These are phyloP conservation scores for Alternaria incomplexa DNA, from an alignment of 2,329 filamentous ascomycete species.

Conservation along the genomic window DNA sequence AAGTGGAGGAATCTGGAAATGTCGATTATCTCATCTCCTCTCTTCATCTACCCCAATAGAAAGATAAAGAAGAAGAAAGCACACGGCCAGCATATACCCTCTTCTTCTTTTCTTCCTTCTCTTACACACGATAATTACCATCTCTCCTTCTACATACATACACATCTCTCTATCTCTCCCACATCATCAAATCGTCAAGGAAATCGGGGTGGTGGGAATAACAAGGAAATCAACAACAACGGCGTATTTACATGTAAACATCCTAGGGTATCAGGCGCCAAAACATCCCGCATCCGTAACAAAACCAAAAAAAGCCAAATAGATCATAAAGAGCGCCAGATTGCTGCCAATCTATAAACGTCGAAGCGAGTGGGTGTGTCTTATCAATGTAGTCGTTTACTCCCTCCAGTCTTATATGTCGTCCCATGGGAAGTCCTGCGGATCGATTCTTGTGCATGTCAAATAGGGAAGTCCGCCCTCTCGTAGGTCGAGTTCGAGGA, in stretches of 20 bases:
- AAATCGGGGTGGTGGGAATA: neutral
- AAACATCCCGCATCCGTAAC: neutral
- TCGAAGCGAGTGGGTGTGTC: neutral
- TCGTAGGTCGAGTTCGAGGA: slow-evolving; percentile 77
- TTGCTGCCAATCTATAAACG: neutral
- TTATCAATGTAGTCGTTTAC: neutral
- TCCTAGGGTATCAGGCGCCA: slow-evolving; percentile 25
- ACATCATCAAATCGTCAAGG: slow-evolving; percentile 3
- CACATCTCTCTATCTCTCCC: neutral
- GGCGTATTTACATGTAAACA: neutral
- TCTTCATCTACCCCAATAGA: neutral
- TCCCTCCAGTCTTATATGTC: slow-evolving; percentile 18
- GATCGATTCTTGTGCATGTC: slow-evolving; percentile 68
- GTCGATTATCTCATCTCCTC: neutral
- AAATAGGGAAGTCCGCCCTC: slow-evolving; percentile 64
- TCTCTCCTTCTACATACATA: neutral
- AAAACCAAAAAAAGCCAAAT: neutral
- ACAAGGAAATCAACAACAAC: neutral
- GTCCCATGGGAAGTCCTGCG: slow-evolving; percentile 69
- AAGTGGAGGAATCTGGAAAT: neutral
- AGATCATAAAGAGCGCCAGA: slow-evolving; percentile 11
- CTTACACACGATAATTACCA: neutral
- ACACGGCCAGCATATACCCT: neutral
- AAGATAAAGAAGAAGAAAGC: neutral
- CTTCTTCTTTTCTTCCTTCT: neutral